Evolutionary conservation across 2,329 filamentous ascomycete species (phyloP), one percentile per base, ranked within the genome.

Genomic region (Diaporthe humulicola): DNA sequence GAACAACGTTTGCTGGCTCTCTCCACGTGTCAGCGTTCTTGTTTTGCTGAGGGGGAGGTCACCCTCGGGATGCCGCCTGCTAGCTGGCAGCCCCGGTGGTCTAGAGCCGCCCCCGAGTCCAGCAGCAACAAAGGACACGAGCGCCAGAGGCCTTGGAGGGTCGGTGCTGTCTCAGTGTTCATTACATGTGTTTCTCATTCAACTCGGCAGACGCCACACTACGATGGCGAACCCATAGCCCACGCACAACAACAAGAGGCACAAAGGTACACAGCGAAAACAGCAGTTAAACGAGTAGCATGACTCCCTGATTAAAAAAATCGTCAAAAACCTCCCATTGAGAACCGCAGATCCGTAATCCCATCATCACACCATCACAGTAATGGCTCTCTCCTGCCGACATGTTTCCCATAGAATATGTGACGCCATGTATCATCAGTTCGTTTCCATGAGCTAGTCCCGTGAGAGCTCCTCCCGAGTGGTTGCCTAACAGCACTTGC

Each of bases 401-500:
- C 73, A 78, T 76, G 50, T 52, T 69, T 64, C 75, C 74, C 76
- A 73, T 76, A 81, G 81, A 81, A 79, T 81, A 79, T 81, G 82
- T 81, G 81, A 79, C 78, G 76, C 78, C 78, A 74, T 78, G 76
- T 82, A 82, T 80, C 78, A 77, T 78, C 74, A 81, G 80, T 80
- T 79, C 79, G 78, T 77, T 79, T 79, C 79, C 80, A 80, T 80
- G 80, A 80, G 77, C 79, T 77, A 50, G 38, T 36, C 52, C 57
- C 42, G 33, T 36, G 66, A 60, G 64, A 48, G 60, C 71, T 45
- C 28, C 67, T 50, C 69, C 40, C 36, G 71, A 78, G 78, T 69
- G 19, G 77, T 77, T 79, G 79, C 84, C 88, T 91, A 96, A 86
- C 94, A 97, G 87, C 95, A 97, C 85, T 94, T 94, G 82, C 93